Conservation (phyloP, 2,329 filamentous ascomycete genomes). For the Ophioceras dolichostomum region DNA sequence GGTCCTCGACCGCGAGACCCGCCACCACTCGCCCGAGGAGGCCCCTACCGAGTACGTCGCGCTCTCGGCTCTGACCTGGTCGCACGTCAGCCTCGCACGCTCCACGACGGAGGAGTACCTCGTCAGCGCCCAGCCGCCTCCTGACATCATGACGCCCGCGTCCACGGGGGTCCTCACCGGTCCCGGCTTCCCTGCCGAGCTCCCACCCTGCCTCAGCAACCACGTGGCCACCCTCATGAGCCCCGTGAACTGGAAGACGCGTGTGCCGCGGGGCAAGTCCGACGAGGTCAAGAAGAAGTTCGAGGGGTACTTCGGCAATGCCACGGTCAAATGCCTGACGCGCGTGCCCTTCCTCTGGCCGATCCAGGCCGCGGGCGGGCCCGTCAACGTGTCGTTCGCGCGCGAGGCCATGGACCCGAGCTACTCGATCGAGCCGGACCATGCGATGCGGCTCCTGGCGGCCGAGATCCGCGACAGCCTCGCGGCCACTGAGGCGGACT, state of each 20-base stretch:
- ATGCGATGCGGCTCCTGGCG: constrained; percentile 14
- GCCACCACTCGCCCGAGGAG: not conserved
- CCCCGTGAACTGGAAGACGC: constrained; percentile 27
- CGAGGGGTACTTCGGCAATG: constrained; percentile 27
- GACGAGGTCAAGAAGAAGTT: constrained; percentile 12
- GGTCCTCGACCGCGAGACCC: constrained; percentile 4
- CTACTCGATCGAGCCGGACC: constrained; percentile 10
- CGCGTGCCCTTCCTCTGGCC: constrained; percentile 12
- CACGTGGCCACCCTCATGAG: constrained; percentile 18
- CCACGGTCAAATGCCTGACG: constrained; percentile 24
- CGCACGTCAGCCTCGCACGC: constrained; percentile 25
- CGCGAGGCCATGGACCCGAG: constrained; percentile 7
- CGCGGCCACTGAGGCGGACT: constrained; percentile 25
- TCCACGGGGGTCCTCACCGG: constrained; percentile 9
- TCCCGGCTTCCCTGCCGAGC: not conserved
- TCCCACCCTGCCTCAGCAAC: no score
- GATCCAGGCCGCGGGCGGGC: constrained; percentile 8
- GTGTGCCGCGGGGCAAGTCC: constrained; percentile 15
- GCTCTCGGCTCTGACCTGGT: constrained; percentile 17
- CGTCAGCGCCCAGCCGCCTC: no score
- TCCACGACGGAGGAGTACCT: constrained; percentile 27
- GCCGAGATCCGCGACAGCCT: constrained; percentile 12
- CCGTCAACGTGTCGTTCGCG: not conserved
- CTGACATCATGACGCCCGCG: constrained; percentile 21
- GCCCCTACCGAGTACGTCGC: not conserved